Conservation (phyloP, 805 yeast species). For the Aciculoconidium aculeatum region DNA sequence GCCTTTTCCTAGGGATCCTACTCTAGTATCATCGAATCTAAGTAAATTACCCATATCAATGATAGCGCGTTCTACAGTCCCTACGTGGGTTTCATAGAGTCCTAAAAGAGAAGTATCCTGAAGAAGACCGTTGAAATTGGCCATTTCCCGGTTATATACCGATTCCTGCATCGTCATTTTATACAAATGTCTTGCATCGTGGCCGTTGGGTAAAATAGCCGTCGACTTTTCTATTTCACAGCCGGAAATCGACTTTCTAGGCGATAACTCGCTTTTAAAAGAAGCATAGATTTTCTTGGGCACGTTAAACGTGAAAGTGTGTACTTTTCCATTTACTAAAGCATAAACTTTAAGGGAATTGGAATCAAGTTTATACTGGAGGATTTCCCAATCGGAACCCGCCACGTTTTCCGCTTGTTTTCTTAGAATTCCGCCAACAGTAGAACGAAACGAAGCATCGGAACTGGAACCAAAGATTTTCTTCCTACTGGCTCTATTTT, state of each 20-base stretch:
- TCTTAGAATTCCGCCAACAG: slow-evolving; percentile 64
- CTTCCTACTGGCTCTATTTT: slow-evolving; percentile 63
- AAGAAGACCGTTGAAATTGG: slow-evolving; percentile 56
- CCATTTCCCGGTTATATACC: slow-evolving; percentile 48
- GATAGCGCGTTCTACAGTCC: slow-evolving; percentile 64
- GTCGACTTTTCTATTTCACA: slow-evolving; percentile 54
- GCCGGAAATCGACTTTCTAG: slow-evolving; percentile 36
- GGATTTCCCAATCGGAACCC: slow-evolving; percentile 77
- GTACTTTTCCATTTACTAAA: slow-evolving; percentile 64
- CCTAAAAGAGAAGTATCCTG: slow-evolving; percentile 58
- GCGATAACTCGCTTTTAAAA: slow-evolving; percentile 45
- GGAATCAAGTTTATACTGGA: slow-evolving; percentile 59
- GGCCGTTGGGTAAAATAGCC: slow-evolving; percentile 68
- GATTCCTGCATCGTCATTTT: slow-evolving; percentile 65
- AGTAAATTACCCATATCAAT: slow-evolving; percentile 74
- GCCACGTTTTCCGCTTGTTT: slow-evolving; percentile 76
- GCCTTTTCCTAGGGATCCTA: slow-evolving; percentile 85
- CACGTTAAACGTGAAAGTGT: slow-evolving; percentile 63
- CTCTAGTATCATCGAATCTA: slow-evolving; percentile 57
- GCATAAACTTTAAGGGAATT: slow-evolving; percentile 63
- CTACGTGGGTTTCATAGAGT: slow-evolving; percentile 70
- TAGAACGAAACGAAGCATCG: slow-evolving; percentile 47
- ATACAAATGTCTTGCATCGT: slow-evolving; percentile 47
- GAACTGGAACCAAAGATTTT: slow-evolving; percentile 70
- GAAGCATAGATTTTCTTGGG: slow-evolving; percentile 71